Base-by-base conservation (phyloP, 2,329 filamentous ascomycete genomes). In the Verticillium longisporum region DNA sequence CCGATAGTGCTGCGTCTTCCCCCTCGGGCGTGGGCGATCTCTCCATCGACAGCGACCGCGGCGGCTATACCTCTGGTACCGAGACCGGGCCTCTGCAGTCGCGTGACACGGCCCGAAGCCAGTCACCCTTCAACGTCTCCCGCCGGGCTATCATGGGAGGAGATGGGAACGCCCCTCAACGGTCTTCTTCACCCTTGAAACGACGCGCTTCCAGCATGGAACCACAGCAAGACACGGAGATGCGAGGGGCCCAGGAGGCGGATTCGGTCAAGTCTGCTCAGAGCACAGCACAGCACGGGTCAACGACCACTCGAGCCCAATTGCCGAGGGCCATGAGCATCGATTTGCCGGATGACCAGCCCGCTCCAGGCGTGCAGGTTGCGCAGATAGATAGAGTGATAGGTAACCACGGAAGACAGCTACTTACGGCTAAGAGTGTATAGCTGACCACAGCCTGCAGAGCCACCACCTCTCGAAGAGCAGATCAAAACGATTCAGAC, bases 401-500 rank as follows among this genome's bases (percentile, higher is more conserved):
- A 50, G 45, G 45, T 50, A 50, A 21, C 13, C 5, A 50, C 18
- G 45, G 45, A 21, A 7, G n/a, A 18, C n/a, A 10, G 18, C 15
- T 14, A 14, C 2, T 15, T 7, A 26, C 26, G 26, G 26, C 26
- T 26, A 18, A 21, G 7, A 26, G n/a, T 21, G 18, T 21, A 55
- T 14, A 26, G 26, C 54, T 32, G 54, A 33, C 54, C 26, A 13
- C 18, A 10, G 15, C n/a, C 11, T 18, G 33, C 56, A 72, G 72
- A 70, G 33, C 60, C 66, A 3, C 78, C 78, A 18, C 72, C 78
- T 3, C 68, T 81, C 33, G 66, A 70, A 37, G 78, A 82, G 61
- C 94, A 97, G 73, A 87, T 97, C 62, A 83, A 83, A 61, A 85
- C 85, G 41, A 91, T 97, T 58, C 83, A 85, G 68, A 80, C 81